Percentiles rank a stretch among this genome's conserved stretches.
These are phyloP conservation scores for Dalbergia cochinchinensis DNA, from an alignment of 306 rosid genomes.

Conservation along the genomic window DNA sequence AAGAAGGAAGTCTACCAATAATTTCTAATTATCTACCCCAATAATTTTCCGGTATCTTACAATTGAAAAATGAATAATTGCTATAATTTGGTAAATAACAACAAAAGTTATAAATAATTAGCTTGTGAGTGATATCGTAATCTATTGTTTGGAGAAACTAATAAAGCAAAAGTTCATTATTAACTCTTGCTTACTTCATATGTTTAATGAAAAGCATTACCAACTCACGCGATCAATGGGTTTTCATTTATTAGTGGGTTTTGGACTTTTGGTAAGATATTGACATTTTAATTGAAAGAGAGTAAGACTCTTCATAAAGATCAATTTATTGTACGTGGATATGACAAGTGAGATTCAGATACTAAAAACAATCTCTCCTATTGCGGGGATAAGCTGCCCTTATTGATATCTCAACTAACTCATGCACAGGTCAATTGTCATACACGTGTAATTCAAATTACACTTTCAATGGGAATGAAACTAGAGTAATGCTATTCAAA, in stretches of 20 bases:
- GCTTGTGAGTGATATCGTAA: not conserved
- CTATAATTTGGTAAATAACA: slow-evolving; percentile 2
- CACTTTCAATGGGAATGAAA: not conserved
- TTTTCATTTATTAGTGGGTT: not conserved
- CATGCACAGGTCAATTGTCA: not conserved
- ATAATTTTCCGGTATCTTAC: not conserved
- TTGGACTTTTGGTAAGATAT: slow-evolving; percentile 1
- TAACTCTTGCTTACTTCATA: not conserved
- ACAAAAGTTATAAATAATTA: not conserved
- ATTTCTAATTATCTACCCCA: not conserved
- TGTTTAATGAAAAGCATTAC: not conserved
- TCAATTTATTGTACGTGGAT: no score
- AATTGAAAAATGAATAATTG: slow-evolving; percentile 17
- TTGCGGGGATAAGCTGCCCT: no score
- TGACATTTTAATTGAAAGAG: slow-evolving; percentile 14
- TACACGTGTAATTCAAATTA: not conserved
- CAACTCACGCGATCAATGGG: not conserved
- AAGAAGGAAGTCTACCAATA: no score
- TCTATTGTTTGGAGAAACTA: not conserved
- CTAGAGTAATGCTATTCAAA: no score
- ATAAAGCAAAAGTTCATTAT: not conserved
- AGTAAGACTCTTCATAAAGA: no score
- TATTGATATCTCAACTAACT: slow-evolving; percentile 17
- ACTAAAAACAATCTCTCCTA: no score
- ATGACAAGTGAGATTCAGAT: no score